Base-by-base conservation (phyloP, 495 filamentous ascomycete species). In the Neurospora cerealis region DNA sequence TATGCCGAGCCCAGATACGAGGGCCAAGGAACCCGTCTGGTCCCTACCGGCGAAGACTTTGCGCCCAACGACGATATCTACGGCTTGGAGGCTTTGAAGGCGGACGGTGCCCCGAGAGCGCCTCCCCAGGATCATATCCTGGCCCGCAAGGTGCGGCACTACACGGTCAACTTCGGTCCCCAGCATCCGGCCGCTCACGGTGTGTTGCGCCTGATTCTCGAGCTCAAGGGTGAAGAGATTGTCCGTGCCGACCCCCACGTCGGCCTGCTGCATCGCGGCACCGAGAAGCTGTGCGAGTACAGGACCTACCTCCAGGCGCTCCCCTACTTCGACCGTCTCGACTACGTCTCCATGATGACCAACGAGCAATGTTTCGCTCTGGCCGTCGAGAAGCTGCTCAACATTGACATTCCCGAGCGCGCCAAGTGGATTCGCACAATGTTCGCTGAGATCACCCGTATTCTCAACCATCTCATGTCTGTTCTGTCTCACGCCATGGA, bases 321-420 rank as follows among this genome's bases (percentile, higher is more conserved):
- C 80, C 96, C 96, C 40, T 99, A 99, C 86, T 99, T 99, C 81
- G 96, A 99, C 85, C 92, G 96, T 74, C 86, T 99, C 82, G 96
- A 99, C 82, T 99, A 99, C 83, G 95, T 98, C 73, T 97, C 94
- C 81, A 99, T 99, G 96, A 99, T 98, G 96, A 98, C 96, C 75
- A 98, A 98, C 83, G 96, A 99, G 87, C 96, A 99, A 85, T 98
- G 95, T 79, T 99, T 91, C 82, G 89, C 93, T 15, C 86, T 99
- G 71, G 96, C 93, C 42, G 95, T 98, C 71, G 96, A 99, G 87
- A 99, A 98, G 89, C 87, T 99, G 70, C 84, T 99, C 79, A 99
- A 99, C 85, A 87, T 99, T 77, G 96, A 99, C 80, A 93, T 99
- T 77, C 96, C 96, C 37, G 92, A 94, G 69, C 88, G 96, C 74